These are phyloP conservation scores for Tieghemostelium lacteum DNA, from an alignment of 78 protist species.

Conservation along the genomic window DNA sequence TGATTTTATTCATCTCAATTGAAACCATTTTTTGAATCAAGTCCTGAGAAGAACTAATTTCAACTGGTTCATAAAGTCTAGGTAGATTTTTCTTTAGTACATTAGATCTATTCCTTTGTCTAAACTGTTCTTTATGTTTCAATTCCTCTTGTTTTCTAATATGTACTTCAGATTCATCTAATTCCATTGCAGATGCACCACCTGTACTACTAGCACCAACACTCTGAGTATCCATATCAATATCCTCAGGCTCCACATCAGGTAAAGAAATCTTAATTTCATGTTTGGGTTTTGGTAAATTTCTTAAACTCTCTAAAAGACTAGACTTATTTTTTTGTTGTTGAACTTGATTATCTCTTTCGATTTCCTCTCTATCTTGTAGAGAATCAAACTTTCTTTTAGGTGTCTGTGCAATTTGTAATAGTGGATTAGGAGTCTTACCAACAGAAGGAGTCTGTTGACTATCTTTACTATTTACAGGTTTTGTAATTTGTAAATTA, in stretches of 20 bases:
- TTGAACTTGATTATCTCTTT: constrained; percentile 2
- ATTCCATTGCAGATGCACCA: background rate
- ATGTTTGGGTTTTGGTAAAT: constrained; percentile 45
- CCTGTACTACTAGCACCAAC: background rate
- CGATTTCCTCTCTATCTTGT: background rate
- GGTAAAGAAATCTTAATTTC: constrained; percentile 48
- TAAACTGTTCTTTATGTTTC: constrained; percentile 68
- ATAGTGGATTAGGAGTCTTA: constrained; percentile 57
- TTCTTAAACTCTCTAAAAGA: constrained; percentile 16
- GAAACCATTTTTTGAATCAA: constrained; percentile 3
- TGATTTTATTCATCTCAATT: constrained; percentile 61
- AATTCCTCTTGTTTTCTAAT: constrained; percentile 49
- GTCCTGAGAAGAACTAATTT: background rate
- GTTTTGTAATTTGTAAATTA: constrained; percentile 1
- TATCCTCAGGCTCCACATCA: constrained; percentile 36
- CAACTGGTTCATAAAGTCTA: background rate
- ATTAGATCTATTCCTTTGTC: constrained; percentile 19
- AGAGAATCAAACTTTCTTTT: background rate
- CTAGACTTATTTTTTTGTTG: background rate
- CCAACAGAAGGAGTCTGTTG: background rate
- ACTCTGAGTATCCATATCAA: background rate
- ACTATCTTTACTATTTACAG: background rate
- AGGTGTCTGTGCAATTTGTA: constrained; percentile 57
- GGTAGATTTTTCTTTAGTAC: constrained; percentile 58
- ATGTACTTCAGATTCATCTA: constrained; percentile 59